Base-by-base conservation (phyloP, 75 land plant species). In the Gnetum montanum region DNA sequence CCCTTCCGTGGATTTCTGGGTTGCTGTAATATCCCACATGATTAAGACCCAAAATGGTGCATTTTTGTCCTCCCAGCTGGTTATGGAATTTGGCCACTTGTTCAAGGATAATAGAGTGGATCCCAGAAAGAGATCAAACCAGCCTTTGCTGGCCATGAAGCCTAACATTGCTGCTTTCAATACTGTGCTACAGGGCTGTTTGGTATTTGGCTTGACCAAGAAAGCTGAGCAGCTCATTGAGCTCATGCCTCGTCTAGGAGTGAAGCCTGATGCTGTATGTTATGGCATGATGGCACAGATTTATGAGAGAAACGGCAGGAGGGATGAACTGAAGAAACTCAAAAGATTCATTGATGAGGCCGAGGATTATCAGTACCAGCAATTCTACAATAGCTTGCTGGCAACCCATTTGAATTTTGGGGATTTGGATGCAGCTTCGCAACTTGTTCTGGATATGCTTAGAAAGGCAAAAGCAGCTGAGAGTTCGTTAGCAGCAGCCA, bases 141-240 rank as follows among this genome's bases (percentile, higher is more conserved):
- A 57, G 10, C 79, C 73, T 38, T 60, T 83, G 63, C 69, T 83
- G 23, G 53, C 70, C 16, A 79, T 83, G 86, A 83, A 83, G 58
- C 86, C 86, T 30, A 75, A 75, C 48, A 31, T 73, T 10, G 34
- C 31, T 47, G 64, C 67, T 30, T 71, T 75, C 34, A 79, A 59
- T 51, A 60, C 72, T 55, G 79, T 65, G 55, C 53, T 79, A 60
- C 70, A 67, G 46, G 79, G 76, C 28, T 79, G 76, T 50, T 58
- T 83, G 16, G 53, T 68, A 46, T 75, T 66, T 69, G 79, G 73
- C 18, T 69, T 57, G 36, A 75, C 76, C n/a, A 75, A 67, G 54
- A 83, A 83, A 65, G 82, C 76, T n/a, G 86, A 83, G 52, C 63
- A 75, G 41, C 68, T 83, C 47, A 73, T 79, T 40, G 75, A 75